phyloP scores from a whole-genome alignment of 805 yeast species.

The Cyberlindnera maritima region DNA sequence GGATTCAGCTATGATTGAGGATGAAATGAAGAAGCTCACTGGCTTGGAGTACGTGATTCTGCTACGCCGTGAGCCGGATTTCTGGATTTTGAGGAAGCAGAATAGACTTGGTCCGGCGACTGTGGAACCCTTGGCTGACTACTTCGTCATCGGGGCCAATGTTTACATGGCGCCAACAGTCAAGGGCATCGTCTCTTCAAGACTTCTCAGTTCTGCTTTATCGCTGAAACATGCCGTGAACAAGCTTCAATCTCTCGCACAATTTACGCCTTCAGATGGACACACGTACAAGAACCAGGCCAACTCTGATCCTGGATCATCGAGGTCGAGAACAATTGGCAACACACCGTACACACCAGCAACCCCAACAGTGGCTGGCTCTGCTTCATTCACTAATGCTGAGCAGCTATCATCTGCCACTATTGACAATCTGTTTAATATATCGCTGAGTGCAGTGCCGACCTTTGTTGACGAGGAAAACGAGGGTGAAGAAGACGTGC shows the following conservation, averaged over 20 bases:
- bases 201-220: conserved; percentile 41
- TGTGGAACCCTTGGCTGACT: conserved; percentile 62
- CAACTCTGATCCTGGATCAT: conserved; percentile 11
- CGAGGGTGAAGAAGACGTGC: conserved; percentile 10
- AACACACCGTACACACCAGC: conserved; percentile 28
- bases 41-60: conserved; percentile 85
- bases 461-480: conserved; percentile 16
- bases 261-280: conserved; percentile 61
- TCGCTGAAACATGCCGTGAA: conserved; percentile 45
- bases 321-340: conserved; percentile 24
- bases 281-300: conserved; percentile 40
- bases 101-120: conserved; percentile 52
- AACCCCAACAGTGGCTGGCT: conserved; percentile 18
- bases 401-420: conserved; percentile 22
- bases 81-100: conserved; percentile 90
- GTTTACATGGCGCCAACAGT: conserved; percentile 87
- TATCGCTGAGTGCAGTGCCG: conserved; percentile 23
- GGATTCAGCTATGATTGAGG: conserved; percentile 39
- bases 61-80: conserved; percentile 79
- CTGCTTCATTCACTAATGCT: conserved; percentile 4
- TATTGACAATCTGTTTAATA: conserved; percentile 25
- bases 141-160: conserved; percentile 87
- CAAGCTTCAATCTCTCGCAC: conserved; percentile 45
- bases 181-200: conserved; percentile 66
- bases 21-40: conserved; percentile 68